These are phyloP conservation scores for Fusarium sp. DNA, from an alignment of 2,329 filamentous ascomycete genomes.

Conservation along the genomic window DNA sequence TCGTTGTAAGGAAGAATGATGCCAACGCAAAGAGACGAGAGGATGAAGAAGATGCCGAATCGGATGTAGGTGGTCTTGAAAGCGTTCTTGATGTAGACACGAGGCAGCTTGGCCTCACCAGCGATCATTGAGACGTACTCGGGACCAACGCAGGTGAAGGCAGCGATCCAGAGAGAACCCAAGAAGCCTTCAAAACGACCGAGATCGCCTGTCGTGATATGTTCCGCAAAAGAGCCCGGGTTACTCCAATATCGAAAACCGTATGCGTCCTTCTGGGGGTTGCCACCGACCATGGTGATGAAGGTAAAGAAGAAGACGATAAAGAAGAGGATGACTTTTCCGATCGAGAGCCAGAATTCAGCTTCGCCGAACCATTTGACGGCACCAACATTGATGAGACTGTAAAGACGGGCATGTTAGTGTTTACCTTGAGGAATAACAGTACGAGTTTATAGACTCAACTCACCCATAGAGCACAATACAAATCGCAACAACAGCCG, in stretches of 20 bases:
- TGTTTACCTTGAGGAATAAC: neutral
- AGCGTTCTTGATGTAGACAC: slow-evolving; percentile 14
- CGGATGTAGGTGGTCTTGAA: slow-evolving; percentile 10
- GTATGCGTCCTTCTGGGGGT: slow-evolving; percentile 4
- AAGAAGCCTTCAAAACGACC: slow-evolving; percentile 9
- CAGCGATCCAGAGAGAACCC: neutral
- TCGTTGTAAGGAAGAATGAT: slow-evolving; percentile 10
- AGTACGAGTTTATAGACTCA: no score
- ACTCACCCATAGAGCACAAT: slow-evolving; percentile 10
- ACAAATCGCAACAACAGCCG: slow-evolving; percentile 9
- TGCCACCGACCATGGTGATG: slow-evolving; percentile 21
- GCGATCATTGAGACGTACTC: slow-evolving; percentile 17
- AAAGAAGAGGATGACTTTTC: slow-evolving; percentile 17
- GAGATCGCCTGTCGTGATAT: slow-evolving; percentile 4
- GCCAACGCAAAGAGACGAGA: neutral
- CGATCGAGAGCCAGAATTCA: slow-evolving; percentile 20
- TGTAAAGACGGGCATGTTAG: neutral
- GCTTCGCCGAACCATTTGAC: slow-evolving; percentile 18
- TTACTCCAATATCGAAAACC: slow-evolving; percentile 14
- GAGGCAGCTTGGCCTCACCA: slow-evolving; percentile 5
- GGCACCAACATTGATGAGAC: slow-evolving; percentile 14
- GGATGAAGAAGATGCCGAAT: slow-evolving; percentile 16
- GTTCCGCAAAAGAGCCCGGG: slow-evolving; percentile 6
- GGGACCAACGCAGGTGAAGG: slow-evolving; percentile 7
- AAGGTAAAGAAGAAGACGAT: slow-evolving; percentile 20